Evolutionary conservation across 257 asterid species (phyloP).

Genomic region (Solanum acaule): DNA sequence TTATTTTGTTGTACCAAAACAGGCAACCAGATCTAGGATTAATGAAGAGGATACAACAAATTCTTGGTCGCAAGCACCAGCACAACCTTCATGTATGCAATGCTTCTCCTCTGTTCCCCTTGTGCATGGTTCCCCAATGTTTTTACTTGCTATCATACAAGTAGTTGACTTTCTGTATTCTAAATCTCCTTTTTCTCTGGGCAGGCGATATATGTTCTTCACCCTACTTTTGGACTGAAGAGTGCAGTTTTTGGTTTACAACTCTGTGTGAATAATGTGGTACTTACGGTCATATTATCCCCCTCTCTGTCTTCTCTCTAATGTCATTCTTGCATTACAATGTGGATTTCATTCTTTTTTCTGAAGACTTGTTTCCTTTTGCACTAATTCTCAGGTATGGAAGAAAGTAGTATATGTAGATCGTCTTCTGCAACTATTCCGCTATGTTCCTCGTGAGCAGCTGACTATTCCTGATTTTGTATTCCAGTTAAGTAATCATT

Average conservation of each 20-base stretch:
- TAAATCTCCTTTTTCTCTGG: background rate
- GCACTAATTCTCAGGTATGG: conserved; percentile 58
- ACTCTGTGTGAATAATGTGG: conserved; percentile 67
- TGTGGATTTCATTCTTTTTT: background rate
- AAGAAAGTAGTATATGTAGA: conserved; percentile 86
- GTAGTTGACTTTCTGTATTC: background rate
- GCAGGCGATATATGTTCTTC: conserved; percentile 88
- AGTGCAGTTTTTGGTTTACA: conserved; percentile 77
- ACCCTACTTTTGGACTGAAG: conserved; percentile 89
- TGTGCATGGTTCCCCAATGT: background rate
- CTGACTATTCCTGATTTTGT: conserved; percentile 88
- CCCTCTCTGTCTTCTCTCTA: background rate
- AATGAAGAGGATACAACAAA: conserved; percentile 87
- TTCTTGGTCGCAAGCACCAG: conserved; percentile 94
- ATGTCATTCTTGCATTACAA: background rate
- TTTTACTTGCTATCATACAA: background rate
- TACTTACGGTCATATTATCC: conserved; percentile 7
- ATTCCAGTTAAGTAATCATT: conserved; percentile 70
- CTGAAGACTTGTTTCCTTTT: background rate
- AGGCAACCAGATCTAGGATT: conserved; percentile 97
- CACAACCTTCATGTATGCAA: conserved; percentile 80
- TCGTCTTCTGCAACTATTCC: conserved; percentile 89
- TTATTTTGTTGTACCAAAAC: conserved; percentile 7
- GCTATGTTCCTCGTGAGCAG: conserved; percentile 87
- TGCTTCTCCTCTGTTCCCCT: background rate